Evolutionary conservation across 495 filamentous ascomycete species (phyloP).

Genomic region (Cercophora scortea): DNA sequence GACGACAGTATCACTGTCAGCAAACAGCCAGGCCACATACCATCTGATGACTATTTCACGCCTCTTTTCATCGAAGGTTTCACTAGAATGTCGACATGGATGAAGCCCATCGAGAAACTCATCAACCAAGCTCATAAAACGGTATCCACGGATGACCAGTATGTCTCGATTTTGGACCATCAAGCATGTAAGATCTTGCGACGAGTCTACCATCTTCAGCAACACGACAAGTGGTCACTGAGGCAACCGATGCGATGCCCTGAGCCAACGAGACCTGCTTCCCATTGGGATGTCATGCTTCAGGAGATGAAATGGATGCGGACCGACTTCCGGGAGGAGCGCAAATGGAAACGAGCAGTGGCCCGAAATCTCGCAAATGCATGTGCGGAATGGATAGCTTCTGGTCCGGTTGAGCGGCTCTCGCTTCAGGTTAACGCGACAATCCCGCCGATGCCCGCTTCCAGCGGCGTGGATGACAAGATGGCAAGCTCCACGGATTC

Average conservation of each 20-base stretch:
- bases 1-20: slow-evolving; percentile 24
- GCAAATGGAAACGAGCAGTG: slow-evolving; percentile 83
- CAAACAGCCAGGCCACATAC: slow-evolving; percentile 32
- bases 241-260: slow-evolving; percentile 71
- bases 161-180: slow-evolving; percentile 67
- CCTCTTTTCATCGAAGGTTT: slow-evolving; percentile 71
- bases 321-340: slow-evolving; percentile 88
- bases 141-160: slow-evolving; percentile 67
- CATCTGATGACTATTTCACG: slow-evolving; percentile 66
- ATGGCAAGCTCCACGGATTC: slow-evolving; percentile 16
- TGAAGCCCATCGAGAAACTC: slow-evolving; percentile 58
- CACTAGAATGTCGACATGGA: slow-evolving; percentile 48
- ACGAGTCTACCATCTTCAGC: slow-evolving; percentile 80
- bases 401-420: slow-evolving; percentile 50
- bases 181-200: slow-evolving; percentile 78
- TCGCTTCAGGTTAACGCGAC: slow-evolving; percentile 57
- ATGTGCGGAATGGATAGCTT: slow-evolving; percentile 73
- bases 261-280: slow-evolving; percentile 66
- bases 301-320: slow-evolving; percentile 96
- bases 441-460: slow-evolving; percentile 23
- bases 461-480: slow-evolving; percentile 14
- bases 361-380: slow-evolving; percentile 68
- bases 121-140: slow-evolving; percentile 73
- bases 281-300: slow-evolving; percentile 79
- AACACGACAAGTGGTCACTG: slow-evolving; percentile 82